These are phyloP conservation scores for Actinomucor elegans DNA, from an alignment of 371 early-diverging fungal genomes.

Conservation along the genomic window DNA sequence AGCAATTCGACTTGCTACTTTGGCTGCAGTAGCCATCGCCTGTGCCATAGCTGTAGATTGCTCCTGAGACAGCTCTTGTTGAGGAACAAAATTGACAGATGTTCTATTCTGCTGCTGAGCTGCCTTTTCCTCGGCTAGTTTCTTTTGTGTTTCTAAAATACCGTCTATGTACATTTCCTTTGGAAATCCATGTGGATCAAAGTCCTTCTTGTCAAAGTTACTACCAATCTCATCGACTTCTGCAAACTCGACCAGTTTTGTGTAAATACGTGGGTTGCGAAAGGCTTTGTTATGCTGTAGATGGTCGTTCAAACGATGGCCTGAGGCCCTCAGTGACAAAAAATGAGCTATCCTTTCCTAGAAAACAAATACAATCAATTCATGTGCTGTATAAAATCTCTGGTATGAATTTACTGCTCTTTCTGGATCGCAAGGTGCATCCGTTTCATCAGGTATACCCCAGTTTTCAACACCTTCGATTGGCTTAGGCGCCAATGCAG, in stretches of 20 bases:
- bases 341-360: conserved; percentile 69
- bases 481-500: conserved; percentile 32
- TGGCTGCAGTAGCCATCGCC: conserved; percentile 45
- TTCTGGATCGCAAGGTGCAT: conserved; percentile 48
- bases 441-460: conserved; percentile 54
- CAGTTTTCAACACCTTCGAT: conserved; percentile 47
- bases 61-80: conserved; percentile 10
- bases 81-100: conserved; percentile 27
- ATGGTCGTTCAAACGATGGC: conserved; percentile 67
- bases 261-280: conserved; percentile 80
- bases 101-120: conserved; percentile 34
- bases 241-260: conserved; percentile 73
- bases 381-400: not conserved
- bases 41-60: conserved; percentile 35
- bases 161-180: conserved; percentile 55
- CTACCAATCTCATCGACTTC: conserved; percentile 73
- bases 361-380: conserved; percentile 7
- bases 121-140: conserved; percentile 42
- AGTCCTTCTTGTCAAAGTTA: conserved; percentile 56
- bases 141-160: conserved; percentile 43
- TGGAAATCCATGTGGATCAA: conserved; percentile 57
- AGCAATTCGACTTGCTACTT: conserved; percentile 38
- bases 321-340: conserved; percentile 43
- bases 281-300: conserved; percentile 73
- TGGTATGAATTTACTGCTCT: conserved; percentile 33